Base-by-base conservation (phyloP, 805 yeast species). In the Monosporozyma siamensis region DNA sequence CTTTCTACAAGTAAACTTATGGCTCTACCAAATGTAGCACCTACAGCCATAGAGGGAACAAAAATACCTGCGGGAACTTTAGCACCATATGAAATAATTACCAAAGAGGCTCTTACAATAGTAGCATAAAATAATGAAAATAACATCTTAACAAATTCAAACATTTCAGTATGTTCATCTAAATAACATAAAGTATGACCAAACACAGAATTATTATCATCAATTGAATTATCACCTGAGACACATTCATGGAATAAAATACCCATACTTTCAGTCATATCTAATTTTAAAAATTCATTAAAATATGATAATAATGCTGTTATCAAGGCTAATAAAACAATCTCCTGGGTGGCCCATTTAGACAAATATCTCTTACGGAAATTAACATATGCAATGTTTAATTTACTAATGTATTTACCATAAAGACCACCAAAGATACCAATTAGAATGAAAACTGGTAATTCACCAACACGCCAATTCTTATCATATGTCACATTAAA, bases 21-120 rank as follows among this genome's bases (percentile, higher is more conserved):
- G 0, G 89, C 82, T 41, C 97, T 71, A 6, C 98, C 98, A 62
- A 86, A 83, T 0, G 95, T 77, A 0, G 97, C 97, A 18, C 98
- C 98, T 1, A 88, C 83, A 0, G 95, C 89, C 95, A 92, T 86
- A 1, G 95, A 84, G 2, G 98, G 98, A 42, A 92, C 95, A 64
- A 92, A 82, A 5, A 90, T 86, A 12, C 98, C 98, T n/a, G 97
- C 95, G 0, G 98, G 98, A 0, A 90, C 89, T 62, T 82, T 87
- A 48, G 88, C 80, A 2, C 96, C 96, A 59, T 94, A 92, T 0
- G 97, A 82, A 12, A 92, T 69, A 22, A 88, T 74, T 22, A 92
- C 85, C 39, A 92, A 69, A 0, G 71, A 48, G 66, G 80, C 76
- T 43, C 98, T 70, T 4, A 86, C 64, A 0, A 78, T 48, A 0